These are phyloP conservation scores for Pyrenopolyporus hunteri DNA, from an alignment of 495 filamentous ascomycete species.

Conservation along the genomic window DNA sequence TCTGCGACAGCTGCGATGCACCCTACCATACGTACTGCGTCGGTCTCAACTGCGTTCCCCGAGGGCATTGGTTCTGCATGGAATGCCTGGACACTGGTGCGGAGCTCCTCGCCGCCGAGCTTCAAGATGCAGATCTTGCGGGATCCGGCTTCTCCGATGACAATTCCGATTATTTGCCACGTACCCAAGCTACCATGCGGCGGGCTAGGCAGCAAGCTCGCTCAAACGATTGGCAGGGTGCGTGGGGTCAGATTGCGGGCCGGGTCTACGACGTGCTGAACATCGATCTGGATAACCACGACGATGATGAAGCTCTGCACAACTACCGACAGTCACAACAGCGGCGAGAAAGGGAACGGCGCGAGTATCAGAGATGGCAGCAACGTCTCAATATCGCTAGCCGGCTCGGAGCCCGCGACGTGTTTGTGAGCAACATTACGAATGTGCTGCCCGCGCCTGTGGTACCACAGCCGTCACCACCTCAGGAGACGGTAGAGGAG, in stretches of 20 bases:
- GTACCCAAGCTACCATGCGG: slow-evolving; percentile 57
- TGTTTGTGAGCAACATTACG: slow-evolving; percentile 67
- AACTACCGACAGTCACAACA: slow-evolving; percentile 60
- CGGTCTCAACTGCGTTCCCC: slow-evolving; percentile 74
- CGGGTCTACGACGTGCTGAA: slow-evolving; percentile 63
- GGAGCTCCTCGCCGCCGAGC: slow-evolving; percentile 54
- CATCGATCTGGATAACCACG: slow-evolving; percentile 87
- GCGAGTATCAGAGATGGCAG: slow-evolving; percentile 76
- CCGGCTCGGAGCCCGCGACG: slow-evolving; percentile 69
- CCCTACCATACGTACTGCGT: slow-evolving; percentile 87
- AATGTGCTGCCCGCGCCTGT: slow-evolving; percentile 38
- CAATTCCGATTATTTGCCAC: slow-evolving; percentile 48
- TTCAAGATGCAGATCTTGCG: slow-evolving; percentile 48
- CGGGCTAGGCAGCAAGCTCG: slow-evolving; percentile 53
- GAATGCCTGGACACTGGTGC: slow-evolving; percentile 59
- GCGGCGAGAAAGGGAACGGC: slow-evolving; percentile 65
- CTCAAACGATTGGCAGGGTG: slow-evolving; percentile 60
- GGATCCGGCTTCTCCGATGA: slow-evolving; percentile 16
- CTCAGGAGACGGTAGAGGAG: slow-evolving; percentile 77
- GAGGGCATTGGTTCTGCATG: slow-evolving; percentile 83
- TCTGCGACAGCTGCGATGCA: slow-evolving; percentile 87
- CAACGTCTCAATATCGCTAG: slow-evolving; percentile 80
- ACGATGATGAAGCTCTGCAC: slow-evolving; percentile 70
- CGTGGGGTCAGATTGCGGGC: slow-evolving; percentile 59
- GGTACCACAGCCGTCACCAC: slow-evolving; percentile 46